Percentiles rank a stretch among this genome's conserved stretches.
Evolutionary conservation across 176 grass and related monocot genomes (phyloP).

Genomic region (Pontederia paniculata): DNA sequence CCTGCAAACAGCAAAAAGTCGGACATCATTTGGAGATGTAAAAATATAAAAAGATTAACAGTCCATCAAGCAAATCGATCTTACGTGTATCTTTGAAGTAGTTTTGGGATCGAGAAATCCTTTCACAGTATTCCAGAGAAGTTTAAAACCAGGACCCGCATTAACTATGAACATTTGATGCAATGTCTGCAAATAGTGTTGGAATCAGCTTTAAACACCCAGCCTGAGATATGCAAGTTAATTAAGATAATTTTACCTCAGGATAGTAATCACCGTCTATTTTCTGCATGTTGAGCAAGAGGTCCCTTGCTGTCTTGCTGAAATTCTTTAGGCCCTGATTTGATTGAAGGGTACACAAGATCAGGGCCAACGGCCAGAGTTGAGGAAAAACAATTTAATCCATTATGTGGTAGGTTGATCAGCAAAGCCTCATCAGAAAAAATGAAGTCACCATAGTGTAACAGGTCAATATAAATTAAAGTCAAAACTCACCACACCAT

Average conservation of each 20-base stretch:
- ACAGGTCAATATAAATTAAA: background rate
- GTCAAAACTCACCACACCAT: constrained; percentile 69
- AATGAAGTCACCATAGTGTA: background rate
- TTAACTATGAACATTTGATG: constrained; percentile 99
- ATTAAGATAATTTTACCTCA: background rate
- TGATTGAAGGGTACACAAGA: background rate
- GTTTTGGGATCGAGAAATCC: constrained; percentile 98
- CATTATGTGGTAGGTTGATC: constrained; percentile 1
- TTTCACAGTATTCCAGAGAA: constrained; percentile 93
- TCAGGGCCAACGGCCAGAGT: background rate
- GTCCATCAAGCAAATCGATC: constrained; percentile 11
- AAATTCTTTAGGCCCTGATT: constrained; percentile 98
- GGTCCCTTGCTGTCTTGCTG: constrained; percentile 74
- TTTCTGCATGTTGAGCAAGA: constrained; percentile 70
- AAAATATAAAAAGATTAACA: constrained; percentile 19
- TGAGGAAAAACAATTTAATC: background rate
- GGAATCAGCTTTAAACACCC: background rate
- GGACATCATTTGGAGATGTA: background rate
- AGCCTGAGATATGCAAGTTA: background rate
- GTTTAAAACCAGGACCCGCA: constrained; percentile 79
- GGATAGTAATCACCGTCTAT: constrained; percentile 97
- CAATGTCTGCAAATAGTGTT: constrained; percentile 43
- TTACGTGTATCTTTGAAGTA: constrained; percentile 92
- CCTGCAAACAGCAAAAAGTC: constrained; percentile 25
- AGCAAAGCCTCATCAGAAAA: background rate